Evolutionary conservation across 2,329 filamentous ascomycete species (phyloP), one percentile per base, ranked within the genome.

Genomic region (Xylaria sp.): DNA sequence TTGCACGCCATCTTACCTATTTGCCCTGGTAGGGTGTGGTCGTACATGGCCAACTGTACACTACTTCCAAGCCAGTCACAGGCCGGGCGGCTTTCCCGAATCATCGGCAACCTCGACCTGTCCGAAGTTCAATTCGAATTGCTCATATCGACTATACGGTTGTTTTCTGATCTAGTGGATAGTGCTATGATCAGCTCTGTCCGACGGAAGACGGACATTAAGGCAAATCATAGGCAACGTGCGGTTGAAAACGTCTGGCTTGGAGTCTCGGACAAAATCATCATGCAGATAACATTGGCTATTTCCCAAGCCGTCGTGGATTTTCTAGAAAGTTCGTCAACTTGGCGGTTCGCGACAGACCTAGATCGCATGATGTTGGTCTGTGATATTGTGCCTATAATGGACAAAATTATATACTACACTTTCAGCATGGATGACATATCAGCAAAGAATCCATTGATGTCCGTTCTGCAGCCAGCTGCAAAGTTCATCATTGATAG

Each of bases 1-100:
- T 83, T 97, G 44, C 87, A 92, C 73, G 89, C 91, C 2, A 82
- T 97, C 20, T 80, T 96, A 31, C 85, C 86, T 74, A 92, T 87
- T n/a, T 88, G 91, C 60, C 95, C 96, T 0, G 92, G 92, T 65
- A 87, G 94, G 68, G 90, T 97, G 6, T 98, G 96, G 94, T 94
- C 95, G 3, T 93, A 95, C 78, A 86, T 99, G 74, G 89, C 91
- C 3, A 89, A 93, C 66, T 97, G 93, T 78, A 89, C 90, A 70
- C 83, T 99, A 20, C 84, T 99, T 54, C 92, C 92, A 73, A 88
- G 90, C 6, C 90, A 93, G 72, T 90, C 92, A 10, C 90, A 90
- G 70, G 90, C 90, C 15, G 93, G 93, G 11, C 90, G 92, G 69
- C 86, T 99, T 69, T 88, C 90, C 46, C 89, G 89, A 59, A 90